Percentiles rank a stretch among this genome's conserved stretches.
Conservation (phyloP, 495 filamentous ascomycete genomes). For the Penicillium mononematosum region DNA sequence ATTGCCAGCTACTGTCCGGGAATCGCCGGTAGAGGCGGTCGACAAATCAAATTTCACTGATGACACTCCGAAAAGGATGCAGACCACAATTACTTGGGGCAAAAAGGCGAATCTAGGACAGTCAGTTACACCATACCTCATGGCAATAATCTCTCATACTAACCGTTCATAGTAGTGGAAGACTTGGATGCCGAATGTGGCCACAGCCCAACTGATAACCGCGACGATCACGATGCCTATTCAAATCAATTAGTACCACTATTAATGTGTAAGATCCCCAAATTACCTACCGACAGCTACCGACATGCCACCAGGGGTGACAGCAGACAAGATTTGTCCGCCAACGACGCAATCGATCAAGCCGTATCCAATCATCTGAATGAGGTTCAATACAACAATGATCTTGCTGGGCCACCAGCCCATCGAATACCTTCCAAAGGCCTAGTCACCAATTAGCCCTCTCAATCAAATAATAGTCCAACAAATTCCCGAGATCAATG, state of each 20-base stretch:
- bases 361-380: constrained; percentile 69
- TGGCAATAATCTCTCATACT: constrained; percentile 7
- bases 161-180: constrained; percentile 72
- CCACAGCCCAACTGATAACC: constrained; percentile 63
- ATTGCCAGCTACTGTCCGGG: constrained; percentile 56
- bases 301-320: constrained; percentile 59
- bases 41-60: constrained; percentile 61
- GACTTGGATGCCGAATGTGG: constrained; percentile 69
- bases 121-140: background rate
- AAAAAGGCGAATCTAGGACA: constrained; percentile 61
- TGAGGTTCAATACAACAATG: constrained; percentile 67
- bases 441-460: constrained; percentile 35
- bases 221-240: constrained; percentile 68
- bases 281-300: constrained; percentile 58
- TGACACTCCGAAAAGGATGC: constrained; percentile 66
- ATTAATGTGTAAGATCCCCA: background rate
- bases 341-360: constrained; percentile 69
- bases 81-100: constrained; percentile 63
- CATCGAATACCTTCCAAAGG: constrained; percentile 70
- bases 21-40: constrained; percentile 48
- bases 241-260: constrained; percentile 4
- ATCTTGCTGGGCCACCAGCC: constrained; percentile 80
- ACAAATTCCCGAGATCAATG: background rate
- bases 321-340: constrained; percentile 72
- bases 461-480: background rate